Evolutionary conservation across 78 protist genomes (phyloP), one percentile per base, ranked within the genome.

Genomic region (Tieghemostelium lacteum): DNA sequence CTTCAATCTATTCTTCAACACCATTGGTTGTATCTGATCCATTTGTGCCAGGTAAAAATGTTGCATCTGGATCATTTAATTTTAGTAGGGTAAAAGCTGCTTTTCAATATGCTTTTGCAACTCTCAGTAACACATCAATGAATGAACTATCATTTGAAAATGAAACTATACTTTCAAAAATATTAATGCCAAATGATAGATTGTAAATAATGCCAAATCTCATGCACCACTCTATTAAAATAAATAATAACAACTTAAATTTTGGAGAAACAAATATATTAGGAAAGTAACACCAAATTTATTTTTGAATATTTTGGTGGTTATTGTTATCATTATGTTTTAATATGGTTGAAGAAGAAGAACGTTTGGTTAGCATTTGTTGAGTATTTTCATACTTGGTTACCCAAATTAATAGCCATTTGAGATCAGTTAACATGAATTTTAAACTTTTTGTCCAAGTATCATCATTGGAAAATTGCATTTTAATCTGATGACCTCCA

Each of bases 401-500:
- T 14, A 85, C 75, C 95, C 92, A 93, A 29, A 93, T 73, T 37
- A 95, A 49, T 1, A 93, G 36, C 94, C 95, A 95, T 65, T 95
- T 95, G 60, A 95, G 88, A 60, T 95, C 62, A 24, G 96, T 94
- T 45, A 97, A 85, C 94, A 95, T 52, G 39, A 57, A 83, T 85
- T 96, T 95, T 39, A 95, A 57, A 16, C 96, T 75, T 60, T 85
- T 92, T 14, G 98, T 97, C 98, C 98, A 97, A 52, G 63, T 65
- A 45, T 96, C 98, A 14, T 95, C 97, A 36, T 76, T 64, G 28
- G 71, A 71, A 42, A 50, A 64, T 49, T 64, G 78, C n/a, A 88
- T n/a, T 75, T 78, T 94, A 22, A 95, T 74, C 45, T 58, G 33
- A 66, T 34, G 50, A 0, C 75, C 62, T 26, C 85, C 93, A 61